Conservation (phyloP, 148 eudicot species). For the Rhododendron ovatum region DNA sequence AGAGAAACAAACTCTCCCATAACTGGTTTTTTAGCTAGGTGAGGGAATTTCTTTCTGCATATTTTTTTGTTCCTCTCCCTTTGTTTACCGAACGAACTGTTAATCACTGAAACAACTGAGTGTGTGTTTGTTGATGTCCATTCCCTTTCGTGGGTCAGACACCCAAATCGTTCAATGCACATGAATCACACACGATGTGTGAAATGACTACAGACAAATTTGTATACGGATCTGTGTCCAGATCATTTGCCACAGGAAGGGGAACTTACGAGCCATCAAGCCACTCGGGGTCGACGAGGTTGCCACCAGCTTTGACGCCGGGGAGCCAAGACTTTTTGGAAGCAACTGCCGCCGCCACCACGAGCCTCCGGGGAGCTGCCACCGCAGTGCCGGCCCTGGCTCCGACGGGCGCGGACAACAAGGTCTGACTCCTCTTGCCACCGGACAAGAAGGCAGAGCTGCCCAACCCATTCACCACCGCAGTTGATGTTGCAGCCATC, state of each 20-base stretch:
- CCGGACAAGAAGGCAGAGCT: constrained; percentile 70
- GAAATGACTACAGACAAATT: neutral
- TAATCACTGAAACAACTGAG: neutral
- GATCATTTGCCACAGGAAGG: neutral
- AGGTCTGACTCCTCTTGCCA: constrained; percentile 44
- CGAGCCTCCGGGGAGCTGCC: constrained; percentile 34
- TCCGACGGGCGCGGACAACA: constrained; percentile 33
- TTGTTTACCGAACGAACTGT: neutral
- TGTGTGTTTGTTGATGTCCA: neutral
- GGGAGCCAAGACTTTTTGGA: constrained; percentile 96
- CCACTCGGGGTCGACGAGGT: constrained; percentile 91
- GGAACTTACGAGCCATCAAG: constrained; percentile 98
- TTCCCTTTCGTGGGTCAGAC: neutral
- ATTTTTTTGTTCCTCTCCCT: neutral
- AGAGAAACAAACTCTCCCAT: neutral
- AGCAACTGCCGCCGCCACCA: constrained; percentile 64
- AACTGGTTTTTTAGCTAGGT: neutral
- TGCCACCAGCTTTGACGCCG: constrained; percentile 73
- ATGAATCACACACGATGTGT: neutral
- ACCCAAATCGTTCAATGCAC: neutral
- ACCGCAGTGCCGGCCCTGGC: constrained; percentile 18
- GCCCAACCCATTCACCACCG: constrained; percentile 62
- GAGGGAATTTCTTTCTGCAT: neutral
- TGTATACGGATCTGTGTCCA: neutral
- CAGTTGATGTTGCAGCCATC: constrained; percentile 73